Conservation (phyloP, 2,329 filamentous ascomycete genomes). For the Beauveria bassiana region DNA sequence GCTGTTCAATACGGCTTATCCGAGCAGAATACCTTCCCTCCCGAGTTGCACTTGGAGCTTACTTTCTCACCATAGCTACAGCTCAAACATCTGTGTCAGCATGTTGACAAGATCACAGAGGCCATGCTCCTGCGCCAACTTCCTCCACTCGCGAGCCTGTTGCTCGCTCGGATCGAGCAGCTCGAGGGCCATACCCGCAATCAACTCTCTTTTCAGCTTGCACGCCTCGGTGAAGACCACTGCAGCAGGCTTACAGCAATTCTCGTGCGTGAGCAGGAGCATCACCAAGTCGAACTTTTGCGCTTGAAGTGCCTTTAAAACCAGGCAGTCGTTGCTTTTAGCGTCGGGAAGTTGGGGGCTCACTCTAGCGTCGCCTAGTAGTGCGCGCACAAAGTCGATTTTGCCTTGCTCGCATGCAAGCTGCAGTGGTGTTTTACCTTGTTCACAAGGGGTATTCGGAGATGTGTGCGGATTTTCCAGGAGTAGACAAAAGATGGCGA, state of each 20-base stretch:
- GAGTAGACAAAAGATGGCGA: background rate
- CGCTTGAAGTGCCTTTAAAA: background rate
- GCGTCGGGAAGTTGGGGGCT: accelerated
- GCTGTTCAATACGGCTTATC: no score
- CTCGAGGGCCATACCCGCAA: background rate
- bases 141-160: background rate
- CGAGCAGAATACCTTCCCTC: no score
- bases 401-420: background rate
- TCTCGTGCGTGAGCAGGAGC: background rate
- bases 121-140: background rate
- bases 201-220: background rate
- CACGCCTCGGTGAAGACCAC: background rate
- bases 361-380: background rate
- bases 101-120: background rate
- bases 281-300: background rate
- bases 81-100: background rate
- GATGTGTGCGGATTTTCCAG: background rate
- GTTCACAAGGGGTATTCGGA: background rate
- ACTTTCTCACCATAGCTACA: no score
- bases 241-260: background rate
- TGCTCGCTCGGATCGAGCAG: background rate
- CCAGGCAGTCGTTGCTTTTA: background rate
- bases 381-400: background rate
- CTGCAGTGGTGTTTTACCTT: background rate
- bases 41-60: no score